These are phyloP conservation scores for Alternaria ventricosa DNA, from an alignment of 2,329 filamentous ascomycete genomes.

Conservation along the genomic window DNA sequence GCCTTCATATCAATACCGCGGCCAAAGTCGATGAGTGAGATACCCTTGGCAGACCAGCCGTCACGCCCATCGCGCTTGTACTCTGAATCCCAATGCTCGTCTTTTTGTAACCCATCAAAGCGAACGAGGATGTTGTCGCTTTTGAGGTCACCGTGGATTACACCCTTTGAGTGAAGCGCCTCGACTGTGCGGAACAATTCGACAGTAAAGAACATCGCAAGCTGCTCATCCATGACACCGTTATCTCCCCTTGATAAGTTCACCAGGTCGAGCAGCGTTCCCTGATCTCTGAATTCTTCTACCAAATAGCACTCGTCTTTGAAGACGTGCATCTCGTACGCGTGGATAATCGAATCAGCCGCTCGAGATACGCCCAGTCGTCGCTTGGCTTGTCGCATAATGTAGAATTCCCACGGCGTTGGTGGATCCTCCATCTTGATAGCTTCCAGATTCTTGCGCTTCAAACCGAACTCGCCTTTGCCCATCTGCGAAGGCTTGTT, in stretches of 20 bases:
- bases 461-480: constrained; percentile 65
- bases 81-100: constrained; percentile 62
- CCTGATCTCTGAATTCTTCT: constrained; percentile 85
- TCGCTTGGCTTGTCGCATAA: constrained; percentile 81
- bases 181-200: constrained; percentile 92
- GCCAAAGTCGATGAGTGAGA: constrained; percentile 93
- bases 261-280: constrained; percentile 92
- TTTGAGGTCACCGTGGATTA: constrained; percentile 94
- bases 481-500: constrained; percentile 63
- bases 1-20: constrained; percentile 91
- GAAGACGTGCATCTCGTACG: constrained; percentile 91
- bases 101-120: constrained; percentile 63
- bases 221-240: constrained; percentile 83
- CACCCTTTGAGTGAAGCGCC: constrained; percentile 76
- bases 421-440: constrained; percentile 94
- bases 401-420: constrained; percentile 93
- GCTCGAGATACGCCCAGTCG: constrained; percentile 76
- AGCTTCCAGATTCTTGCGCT: constrained; percentile 73
- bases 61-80: constrained; percentile 76
- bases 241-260: constrained; percentile 79
- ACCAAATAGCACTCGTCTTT: constrained; percentile 88
- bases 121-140: constrained; percentile 93
- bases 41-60: constrained; percentile 81
- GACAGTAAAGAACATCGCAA: constrained; percentile 95
- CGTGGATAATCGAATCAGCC: constrained; percentile 77